A percentile compares a stretch with the other conserved stretches of the same genome.
These are phyloP conservation scores for Cutaneotrichosporon dermatis DNA, from an alignment of 1,284 basidiomycete genomes.

Conservation along the genomic window DNA sequence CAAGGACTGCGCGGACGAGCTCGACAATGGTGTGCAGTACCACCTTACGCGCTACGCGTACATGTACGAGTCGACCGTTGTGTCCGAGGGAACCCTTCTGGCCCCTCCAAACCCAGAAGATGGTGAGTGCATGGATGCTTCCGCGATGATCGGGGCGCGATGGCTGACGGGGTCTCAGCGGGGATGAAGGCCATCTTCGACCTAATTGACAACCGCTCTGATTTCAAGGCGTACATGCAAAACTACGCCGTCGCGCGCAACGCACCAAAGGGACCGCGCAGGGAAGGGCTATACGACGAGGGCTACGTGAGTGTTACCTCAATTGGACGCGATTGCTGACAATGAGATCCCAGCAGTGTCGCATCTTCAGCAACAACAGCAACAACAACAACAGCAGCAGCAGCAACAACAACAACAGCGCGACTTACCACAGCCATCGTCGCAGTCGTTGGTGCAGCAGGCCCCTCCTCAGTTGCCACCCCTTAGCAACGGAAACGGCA, in stretches of 20 bases:
- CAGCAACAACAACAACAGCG: neutral
- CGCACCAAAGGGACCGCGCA: conserved; percentile 61
- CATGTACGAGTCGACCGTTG: conserved; percentile 82
- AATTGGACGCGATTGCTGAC: neutral
- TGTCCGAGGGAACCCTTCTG: conserved; percentile 80
- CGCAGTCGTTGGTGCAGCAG: neutral
- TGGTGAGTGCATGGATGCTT: conserved; percentile 19
- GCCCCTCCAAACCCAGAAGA: conserved; percentile 34
- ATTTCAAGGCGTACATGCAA: conserved; percentile 97
- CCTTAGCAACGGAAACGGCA: conserved; percentile 12
- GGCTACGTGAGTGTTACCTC: conserved; percentile 60
- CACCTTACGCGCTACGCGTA: conserved; percentile 93
- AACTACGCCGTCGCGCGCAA: conserved; percentile 83
- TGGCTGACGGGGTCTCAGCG: conserved; percentile 25
- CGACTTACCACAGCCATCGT: neutral
- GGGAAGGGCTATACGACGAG: conserved; percentile 79
- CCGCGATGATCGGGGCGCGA: neutral
- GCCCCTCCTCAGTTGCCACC: conserved; percentile 4
- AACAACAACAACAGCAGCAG: neutral
- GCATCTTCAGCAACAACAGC: conserved; percentile 9
- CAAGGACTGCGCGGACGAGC: conserved; percentile 92
- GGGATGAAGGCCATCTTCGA: conserved; percentile 85
- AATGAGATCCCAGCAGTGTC: conserved; percentile 13
- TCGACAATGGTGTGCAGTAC: conserved; percentile 95
- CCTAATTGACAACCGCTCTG: conserved; percentile 84